A percentile compares a stretch with the other conserved stretches of the same genome.
These are phyloP conservation scores for Oryza coarctata DNA, from an alignment of 176 grass and related monocot species.

Conservation along the genomic window DNA sequence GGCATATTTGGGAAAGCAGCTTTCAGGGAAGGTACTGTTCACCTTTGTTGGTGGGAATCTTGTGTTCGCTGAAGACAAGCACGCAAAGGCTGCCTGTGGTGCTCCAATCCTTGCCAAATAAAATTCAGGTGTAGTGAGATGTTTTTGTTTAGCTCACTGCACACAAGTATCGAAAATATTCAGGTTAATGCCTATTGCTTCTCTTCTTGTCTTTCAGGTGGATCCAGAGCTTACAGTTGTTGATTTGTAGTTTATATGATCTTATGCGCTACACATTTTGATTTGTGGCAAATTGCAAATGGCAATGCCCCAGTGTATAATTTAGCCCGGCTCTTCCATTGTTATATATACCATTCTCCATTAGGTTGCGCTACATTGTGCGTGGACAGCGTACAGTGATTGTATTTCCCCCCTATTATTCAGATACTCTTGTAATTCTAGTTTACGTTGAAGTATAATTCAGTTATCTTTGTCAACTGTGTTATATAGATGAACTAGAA, in stretches of 20 bases:
- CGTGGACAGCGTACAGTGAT: background rate
- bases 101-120: constrained; percentile 67
- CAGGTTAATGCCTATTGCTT: background rate
- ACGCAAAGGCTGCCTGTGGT: constrained; percentile 71
- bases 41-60: constrained; percentile 94
- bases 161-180: background rate
- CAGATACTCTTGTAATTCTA: background rate
- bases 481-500: background rate
- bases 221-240: background rate
- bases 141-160: background rate
- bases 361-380: background rate
- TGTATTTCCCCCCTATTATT: background rate
- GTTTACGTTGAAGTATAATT: background rate
- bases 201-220: constrained; percentile 12
- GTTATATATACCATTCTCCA: background rate
- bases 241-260: constrained; percentile 33
- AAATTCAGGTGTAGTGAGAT: background rate
- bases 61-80: constrained; percentile 69
- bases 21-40: constrained; percentile 74
- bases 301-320: background rate
- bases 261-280: constrained; percentile 1
- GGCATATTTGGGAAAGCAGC: constrained; percentile 58
- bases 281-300: background rate
- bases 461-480: too few relatives aligned
- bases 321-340: background rate